Evolutionary conservation across 805 yeast genomes (phyloP), one percentile per base, ranked within the genome.

Genomic region (Lipomyces yamadae): DNA sequence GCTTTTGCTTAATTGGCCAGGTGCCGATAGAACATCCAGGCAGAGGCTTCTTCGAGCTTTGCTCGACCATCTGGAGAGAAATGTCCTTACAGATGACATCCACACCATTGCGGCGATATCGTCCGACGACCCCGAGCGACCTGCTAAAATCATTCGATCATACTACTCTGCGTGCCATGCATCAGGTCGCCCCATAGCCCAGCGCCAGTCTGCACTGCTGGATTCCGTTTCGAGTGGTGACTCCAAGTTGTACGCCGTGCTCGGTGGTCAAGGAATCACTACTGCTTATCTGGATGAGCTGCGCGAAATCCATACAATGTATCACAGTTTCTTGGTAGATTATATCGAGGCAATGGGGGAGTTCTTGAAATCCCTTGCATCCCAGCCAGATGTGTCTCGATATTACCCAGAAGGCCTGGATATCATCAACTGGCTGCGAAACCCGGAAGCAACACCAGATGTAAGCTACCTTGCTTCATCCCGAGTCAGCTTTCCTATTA

Each of bases 211-310:
- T 33, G 87, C 89, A 61, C 83, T 94, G 66, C 84, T 92, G 77
- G 83, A 86, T 69, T 86, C 90, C 61, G 85, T 84, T n/a, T 76
- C 81, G 61, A 82, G 82, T 65, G 80, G 83, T 54, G 60, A 63
- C 8, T 90, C 93, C 57, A 82, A 83, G 67, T 79, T 92, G 64
- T 86, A 85, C 67, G 97, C 98, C 70, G 87, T 95, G 72, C 95
- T 94, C 75, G 99, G 99, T 77, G 99, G 99, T 76, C 99, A 95
- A 83, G 99, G 99, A 80, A 94, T 92, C 82, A 88, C 96, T 62
- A 98, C 95, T 77, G 98, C 94, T 78, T 95, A 92, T 82, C 94
- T 95, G 74, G 97, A 93, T 78, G 99, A 95, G 83, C 85, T 95
- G 77, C 88, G 97, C 78, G 96, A 92, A 72, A 78, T 93, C 67